These are phyloP conservation scores for Aurinia saxatilis DNA, from an alignment of 345 rosid species.

Conservation along the genomic window DNA sequence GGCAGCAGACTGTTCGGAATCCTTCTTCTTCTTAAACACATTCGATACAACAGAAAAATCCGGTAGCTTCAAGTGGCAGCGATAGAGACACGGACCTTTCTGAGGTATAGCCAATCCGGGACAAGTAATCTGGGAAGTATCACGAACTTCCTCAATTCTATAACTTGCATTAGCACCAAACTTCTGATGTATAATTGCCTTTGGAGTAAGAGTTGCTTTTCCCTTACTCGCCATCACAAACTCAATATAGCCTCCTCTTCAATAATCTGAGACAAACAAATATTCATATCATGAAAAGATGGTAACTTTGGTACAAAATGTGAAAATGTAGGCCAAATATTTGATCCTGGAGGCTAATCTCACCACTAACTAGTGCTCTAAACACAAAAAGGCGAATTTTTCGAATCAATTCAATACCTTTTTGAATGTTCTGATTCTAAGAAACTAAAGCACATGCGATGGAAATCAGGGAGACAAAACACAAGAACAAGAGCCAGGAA, in stretches of 20 bases:
- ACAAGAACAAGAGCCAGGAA: not conserved
- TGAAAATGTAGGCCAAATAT: too few species aligned
- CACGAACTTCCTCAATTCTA: conserved; percentile 62
- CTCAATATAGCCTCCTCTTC: conserved; percentile 17
- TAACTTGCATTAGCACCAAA: conserved; percentile 66
- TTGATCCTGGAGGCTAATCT: too few species aligned
- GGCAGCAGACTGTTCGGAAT: conserved; percentile 92
- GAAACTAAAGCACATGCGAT: not conserved
- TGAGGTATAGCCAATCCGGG: conserved; percentile 77
- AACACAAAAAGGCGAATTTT: too few species aligned
- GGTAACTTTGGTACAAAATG: conserved; percentile 3
- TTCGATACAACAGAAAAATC: conserved; percentile 55
- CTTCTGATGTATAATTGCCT: conserved; percentile 65
- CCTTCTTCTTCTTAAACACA: conserved; percentile 68
- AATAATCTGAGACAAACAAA: conserved; percentile 7
- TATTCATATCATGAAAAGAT: conserved; percentile 3
- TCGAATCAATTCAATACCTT: too few species aligned
- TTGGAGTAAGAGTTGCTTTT: conserved; percentile 57
- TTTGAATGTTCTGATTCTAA: too few species aligned
- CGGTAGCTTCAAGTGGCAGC: conserved; percentile 78
- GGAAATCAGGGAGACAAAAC: not conserved
- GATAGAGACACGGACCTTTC: conserved; percentile 69
- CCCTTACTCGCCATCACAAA: conserved; percentile 28
- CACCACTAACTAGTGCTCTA: too few species aligned
- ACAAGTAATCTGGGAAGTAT: conserved; percentile 53